These are phyloP conservation scores for Trametes gibbosa DNA, from an alignment of 768 basidiomycete genomes.

Conservation along the genomic window DNA sequence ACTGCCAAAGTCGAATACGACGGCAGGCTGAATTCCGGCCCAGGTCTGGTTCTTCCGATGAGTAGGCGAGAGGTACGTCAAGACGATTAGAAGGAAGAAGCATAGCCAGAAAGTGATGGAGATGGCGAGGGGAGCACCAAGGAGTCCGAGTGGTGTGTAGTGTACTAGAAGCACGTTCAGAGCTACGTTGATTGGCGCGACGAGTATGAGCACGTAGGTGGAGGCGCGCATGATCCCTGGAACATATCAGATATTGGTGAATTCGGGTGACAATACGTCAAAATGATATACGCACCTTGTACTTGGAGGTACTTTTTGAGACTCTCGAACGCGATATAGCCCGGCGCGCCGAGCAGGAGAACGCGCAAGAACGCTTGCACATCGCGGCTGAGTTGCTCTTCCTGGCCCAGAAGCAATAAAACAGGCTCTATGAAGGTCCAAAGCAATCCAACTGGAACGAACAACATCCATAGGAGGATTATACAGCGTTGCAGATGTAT, in stretches of 20 bases:
- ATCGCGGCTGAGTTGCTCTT: slow-evolving; percentile 50
- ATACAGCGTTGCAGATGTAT: slow-evolving; percentile 72
- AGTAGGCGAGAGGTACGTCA: slow-evolving; percentile 47
- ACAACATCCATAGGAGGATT: slow-evolving; percentile 58
- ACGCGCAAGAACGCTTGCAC: slow-evolving; percentile 67
- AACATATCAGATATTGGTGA: background rate
- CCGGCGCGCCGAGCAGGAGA: slow-evolving; percentile 63
- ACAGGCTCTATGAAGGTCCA: slow-evolving; percentile 68
- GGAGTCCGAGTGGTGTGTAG: slow-evolving; percentile 56
- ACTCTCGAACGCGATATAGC: slow-evolving; percentile 72
- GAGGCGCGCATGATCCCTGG: slow-evolving; percentile 75
- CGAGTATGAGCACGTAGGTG: slow-evolving; percentile 57
- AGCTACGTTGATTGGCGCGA: slow-evolving; percentile 64
- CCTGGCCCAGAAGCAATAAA: slow-evolving; percentile 62
- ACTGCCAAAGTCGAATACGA: slow-evolving; percentile 45
- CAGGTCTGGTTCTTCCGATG: slow-evolving; percentile 61
- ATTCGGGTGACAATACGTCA: background rate
- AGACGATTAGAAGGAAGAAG: slow-evolving; percentile 51
- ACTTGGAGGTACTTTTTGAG: slow-evolving; percentile 80
- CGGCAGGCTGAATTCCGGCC: slow-evolving; percentile 51
- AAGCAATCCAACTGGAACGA: slow-evolving; percentile 57
- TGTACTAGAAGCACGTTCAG: slow-evolving; percentile 64
- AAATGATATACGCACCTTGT: slow-evolving; percentile 49
- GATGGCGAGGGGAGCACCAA: slow-evolving; percentile 66
- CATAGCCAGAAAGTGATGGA: slow-evolving; percentile 70